Evolutionary conservation across 306 rosid genomes (phyloP).

Genomic region (Albizia julibrissin): DNA sequence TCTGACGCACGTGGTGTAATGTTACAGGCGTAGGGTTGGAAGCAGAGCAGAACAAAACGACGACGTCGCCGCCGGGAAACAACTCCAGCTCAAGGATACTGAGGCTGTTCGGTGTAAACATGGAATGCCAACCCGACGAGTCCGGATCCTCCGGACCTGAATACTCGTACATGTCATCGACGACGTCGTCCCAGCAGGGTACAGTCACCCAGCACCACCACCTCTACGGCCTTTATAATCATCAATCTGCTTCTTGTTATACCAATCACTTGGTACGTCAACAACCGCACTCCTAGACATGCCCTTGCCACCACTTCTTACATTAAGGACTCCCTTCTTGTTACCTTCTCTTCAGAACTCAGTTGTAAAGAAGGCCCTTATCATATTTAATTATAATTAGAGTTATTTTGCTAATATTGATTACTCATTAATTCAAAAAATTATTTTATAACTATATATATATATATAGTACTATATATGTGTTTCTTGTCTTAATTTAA

Average conservation of each 20-base stretch:
- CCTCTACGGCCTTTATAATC: constrained; percentile 25
- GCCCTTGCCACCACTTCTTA: background rate
- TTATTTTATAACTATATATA: background rate
- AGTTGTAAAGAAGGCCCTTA: constrained; percentile 32
- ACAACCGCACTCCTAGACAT: constrained; percentile 40
- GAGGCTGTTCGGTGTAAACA: constrained; percentile 89
- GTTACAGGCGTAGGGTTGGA: constrained; percentile 42
- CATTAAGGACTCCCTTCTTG: background rate
- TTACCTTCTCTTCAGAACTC: background rate
- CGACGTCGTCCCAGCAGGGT: constrained; percentile 51
- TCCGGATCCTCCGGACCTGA: constrained; percentile 59
- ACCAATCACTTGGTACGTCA: constrained; percentile 64
- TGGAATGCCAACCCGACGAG: constrained; percentile 73
- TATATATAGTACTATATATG: background rate
- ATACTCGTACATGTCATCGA: constrained; percentile 47
- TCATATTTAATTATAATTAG: constrained; percentile 1
- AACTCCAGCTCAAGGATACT: constrained; percentile 58
- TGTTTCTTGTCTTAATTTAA: constrained; percentile 26
- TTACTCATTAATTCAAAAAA: constrained; percentile 7
- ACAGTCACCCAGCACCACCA: constrained; percentile 38
- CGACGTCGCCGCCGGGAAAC: constrained; percentile 47
- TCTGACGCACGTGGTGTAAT: constrained; percentile 47
- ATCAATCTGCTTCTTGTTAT: constrained; percentile 25
- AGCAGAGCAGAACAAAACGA: constrained; percentile 44
- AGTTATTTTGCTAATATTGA: constrained; percentile 1